Evolutionary conservation across 2,329 filamentous ascomycete species (phyloP).

Genomic region (Rutstroemia sp.): DNA sequence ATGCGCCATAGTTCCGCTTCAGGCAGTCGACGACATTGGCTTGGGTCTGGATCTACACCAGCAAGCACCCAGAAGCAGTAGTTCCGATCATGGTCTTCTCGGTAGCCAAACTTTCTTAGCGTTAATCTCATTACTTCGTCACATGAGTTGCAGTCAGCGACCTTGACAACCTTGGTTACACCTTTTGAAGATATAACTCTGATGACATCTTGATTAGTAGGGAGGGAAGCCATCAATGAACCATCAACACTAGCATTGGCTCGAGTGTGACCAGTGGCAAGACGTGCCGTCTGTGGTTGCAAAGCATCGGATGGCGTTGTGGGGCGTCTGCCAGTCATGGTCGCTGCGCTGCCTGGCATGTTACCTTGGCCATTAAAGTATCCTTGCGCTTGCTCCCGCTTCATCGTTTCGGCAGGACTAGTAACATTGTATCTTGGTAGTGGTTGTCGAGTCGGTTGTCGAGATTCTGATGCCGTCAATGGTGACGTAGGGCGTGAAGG

Average conservation of each 20-base stretch:
- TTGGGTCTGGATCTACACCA: constrained; percentile 74
- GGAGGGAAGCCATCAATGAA: constrained; percentile 77
- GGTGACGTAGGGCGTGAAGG: constrained; percentile 68
- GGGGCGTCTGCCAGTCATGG: constrained; percentile 45
- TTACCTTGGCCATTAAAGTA: constrained; percentile 46
- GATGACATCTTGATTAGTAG: constrained; percentile 80
- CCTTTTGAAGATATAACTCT: constrained; percentile 89
- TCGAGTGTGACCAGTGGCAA: constrained; percentile 63
- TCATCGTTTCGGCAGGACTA: constrained; percentile 46
- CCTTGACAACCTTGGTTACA: constrained; percentile 87
- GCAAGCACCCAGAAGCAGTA: constrained; percentile 96
- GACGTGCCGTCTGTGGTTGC: constrained; percentile 48
- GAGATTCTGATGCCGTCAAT: constrained; percentile 21
- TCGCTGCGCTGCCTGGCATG: constrained; percentile 42
- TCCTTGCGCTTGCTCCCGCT: constrained; percentile 41
- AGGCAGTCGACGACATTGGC: constrained; percentile 71
- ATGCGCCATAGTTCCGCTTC: constrained; percentile 88
- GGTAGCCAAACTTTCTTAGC: constrained; percentile 76
- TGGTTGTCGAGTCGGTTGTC: constrained; percentile 13
- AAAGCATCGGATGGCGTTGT: constrained; percentile 51
- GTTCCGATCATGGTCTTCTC: constrained; percentile 85
- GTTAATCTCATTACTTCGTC: constrained; percentile 91
- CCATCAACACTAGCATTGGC: constrained; percentile 81
- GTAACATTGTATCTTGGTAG: constrained; percentile 48
- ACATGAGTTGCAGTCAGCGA: constrained; percentile 82